Evolutionary conservation across 441 rosid genomes (phyloP).

Genomic region (Aquilaria agallochum): DNA sequence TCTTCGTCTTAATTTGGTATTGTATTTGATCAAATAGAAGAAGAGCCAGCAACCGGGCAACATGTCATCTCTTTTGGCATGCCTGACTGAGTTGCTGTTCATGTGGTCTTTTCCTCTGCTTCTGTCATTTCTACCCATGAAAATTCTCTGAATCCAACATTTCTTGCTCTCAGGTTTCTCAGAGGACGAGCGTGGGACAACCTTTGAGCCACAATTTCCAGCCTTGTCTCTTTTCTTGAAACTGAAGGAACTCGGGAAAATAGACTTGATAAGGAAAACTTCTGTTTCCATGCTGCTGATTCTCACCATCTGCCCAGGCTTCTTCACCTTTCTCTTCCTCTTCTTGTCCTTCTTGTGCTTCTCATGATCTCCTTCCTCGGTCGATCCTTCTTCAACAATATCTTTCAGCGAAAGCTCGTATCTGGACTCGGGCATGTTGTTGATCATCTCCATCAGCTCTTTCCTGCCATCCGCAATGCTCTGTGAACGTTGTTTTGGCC

Average conservation of each 20-base stretch:
- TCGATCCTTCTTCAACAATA: constrained; percentile 33
- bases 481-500: constrained; percentile 9
- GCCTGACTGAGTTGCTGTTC: constrained; percentile 20
- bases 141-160: constrained; percentile 20
- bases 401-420: constrained; percentile 58
- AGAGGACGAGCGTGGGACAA: constrained; percentile 16
- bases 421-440: constrained; percentile 35
- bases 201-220: constrained; percentile 14
- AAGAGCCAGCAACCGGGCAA: constrained; percentile 30
- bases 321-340: constrained; percentile 6
- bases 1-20: neutral
- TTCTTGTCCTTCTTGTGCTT: constrained; percentile 8
- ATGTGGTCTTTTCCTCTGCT: constrained; percentile 6
- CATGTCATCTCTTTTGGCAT: constrained; percentile 3
- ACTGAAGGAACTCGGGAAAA: constrained; percentile 29
- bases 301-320: constrained; percentile 21
- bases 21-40: constrained; percentile 15
- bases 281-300: constrained; percentile 36
- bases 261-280: constrained; percentile 39
- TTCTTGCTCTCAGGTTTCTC: constrained; percentile 19
- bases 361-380: neutral
- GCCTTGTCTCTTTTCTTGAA: constrained; percentile 19
- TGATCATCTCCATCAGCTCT: constrained; percentile 49
- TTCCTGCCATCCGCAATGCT: constrained; percentile 37
- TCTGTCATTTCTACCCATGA: constrained; percentile 3